Evolutionary conservation across 1,284 basidiomycete genomes (phyloP), one percentile per base, ranked within the genome.

Genomic region (Puccinia novopanici): DNA sequence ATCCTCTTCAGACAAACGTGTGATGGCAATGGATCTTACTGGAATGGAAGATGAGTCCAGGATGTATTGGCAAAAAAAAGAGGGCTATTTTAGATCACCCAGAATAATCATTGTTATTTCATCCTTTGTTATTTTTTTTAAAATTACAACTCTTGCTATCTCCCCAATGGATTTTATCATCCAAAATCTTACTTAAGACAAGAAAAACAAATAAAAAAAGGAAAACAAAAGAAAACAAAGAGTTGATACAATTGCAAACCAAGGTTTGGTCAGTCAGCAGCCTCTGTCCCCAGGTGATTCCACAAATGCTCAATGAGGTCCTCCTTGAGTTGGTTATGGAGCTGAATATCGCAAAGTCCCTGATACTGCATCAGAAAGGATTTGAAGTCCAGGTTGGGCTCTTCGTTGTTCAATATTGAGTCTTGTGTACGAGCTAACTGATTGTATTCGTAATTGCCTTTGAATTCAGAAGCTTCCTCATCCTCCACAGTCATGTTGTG

Each of bases 401-500:
- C 15, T 63, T 63, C 6, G 59, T 24, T 63, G 27, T 63, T 10
- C 9, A 13, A 34, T 63, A 19, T 57, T 57, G 59, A 6, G 34
- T 6, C 24, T 34, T 63, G 17, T 34, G 27, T 63, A 3, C 27
- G 24, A 37, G 34, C 10, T n/a, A n/a, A 27, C 27, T 63, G 59
- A 63, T 63, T 8, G 27, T 63, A 63, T 15, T 27, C 19, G 27
- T n/a, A 63, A 19, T 63, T 27, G 12, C 45, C 22, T n/a, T 68
- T 37, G 45, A 68, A 42, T 9, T 45, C 40, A 6, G n/a, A 9
- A 13, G 13, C 54, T 2, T 19, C 19, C 45, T 75, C 42, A 63
- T 65, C 74, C 4, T 61, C 42, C 0, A 65, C n/a, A 2, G 59
- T 75, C 74, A 75, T 75, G 57, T 75, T 75, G 24, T 61, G 74